Percentiles rank a stretch among this genome's conserved stretches.
Evolutionary conservation across 2,329 filamentous ascomycete genomes (phyloP).

Genomic region (Raffaelea albimanens): DNA sequence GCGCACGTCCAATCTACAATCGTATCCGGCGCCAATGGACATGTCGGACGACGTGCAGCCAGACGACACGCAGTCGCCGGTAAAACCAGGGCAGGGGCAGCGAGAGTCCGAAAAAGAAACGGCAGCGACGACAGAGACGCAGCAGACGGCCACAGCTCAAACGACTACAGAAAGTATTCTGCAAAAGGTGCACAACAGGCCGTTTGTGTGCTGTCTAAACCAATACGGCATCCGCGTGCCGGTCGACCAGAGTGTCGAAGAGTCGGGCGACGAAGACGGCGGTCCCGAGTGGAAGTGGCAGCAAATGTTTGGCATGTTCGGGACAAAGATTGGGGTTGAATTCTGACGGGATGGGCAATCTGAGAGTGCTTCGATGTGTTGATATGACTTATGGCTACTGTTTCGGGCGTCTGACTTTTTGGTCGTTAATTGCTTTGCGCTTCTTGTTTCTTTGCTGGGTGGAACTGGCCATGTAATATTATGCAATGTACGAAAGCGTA

Average conservation of each 20-base stretch:
- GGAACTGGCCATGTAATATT: no score
- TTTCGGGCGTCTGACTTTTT: no score
- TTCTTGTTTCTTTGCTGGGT: no score
- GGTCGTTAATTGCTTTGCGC: no score
- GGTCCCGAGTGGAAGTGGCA: constrained; percentile 46
- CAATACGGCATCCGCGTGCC: constrained; percentile 56
- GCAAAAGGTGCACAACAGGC: constrained; percentile 33
- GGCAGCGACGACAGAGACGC: neutral
- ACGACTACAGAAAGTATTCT: constrained; percentile 4
- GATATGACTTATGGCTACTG: no score
- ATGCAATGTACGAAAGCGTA: no score
- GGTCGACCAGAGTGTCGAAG: constrained; percentile 17
- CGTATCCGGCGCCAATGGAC: constrained; percentile 24
- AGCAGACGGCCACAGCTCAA: neutral
- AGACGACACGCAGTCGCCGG: constrained; percentile 2
- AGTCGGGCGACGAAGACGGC: constrained; percentile 27
- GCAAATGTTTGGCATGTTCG: constrained; percentile 54
- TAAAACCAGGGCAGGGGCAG: neutral
- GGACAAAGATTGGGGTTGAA: constrained; percentile 45
- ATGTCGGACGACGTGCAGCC: constrained; percentile 29
- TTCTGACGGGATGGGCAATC: no score
- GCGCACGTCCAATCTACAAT: neutral
- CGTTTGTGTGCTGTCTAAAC: constrained; percentile 61
- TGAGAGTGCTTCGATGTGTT: no score
- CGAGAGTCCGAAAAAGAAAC: constrained; percentile 10